Evolutionary conservation across 2,329 filamentous ascomycete genomes (phyloP).

Genomic region (Fusarium keratoplasticum): DNA sequence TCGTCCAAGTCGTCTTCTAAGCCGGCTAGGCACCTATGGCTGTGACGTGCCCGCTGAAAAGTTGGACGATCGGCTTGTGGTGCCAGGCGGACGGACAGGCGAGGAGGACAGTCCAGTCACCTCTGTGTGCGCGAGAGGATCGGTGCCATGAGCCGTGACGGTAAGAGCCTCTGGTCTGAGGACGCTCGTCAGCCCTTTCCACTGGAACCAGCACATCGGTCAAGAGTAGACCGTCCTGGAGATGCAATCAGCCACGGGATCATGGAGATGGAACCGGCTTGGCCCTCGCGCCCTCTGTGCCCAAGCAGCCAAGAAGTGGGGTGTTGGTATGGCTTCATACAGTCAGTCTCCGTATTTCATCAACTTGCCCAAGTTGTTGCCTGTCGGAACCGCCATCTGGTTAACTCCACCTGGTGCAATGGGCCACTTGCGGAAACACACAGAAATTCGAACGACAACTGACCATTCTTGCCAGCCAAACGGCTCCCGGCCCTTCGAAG

Average conservation of each 20-base stretch:
- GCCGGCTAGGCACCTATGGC: constrained; percentile 48
- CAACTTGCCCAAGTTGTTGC: constrained; percentile 42
- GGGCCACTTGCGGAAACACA: constrained; percentile 57
- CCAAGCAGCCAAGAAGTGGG: constrained; percentile 52
- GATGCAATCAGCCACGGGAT: constrained; percentile 46
- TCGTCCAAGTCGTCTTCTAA: constrained; percentile 78
- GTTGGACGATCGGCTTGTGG: constrained; percentile 52
- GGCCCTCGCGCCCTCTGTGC: constrained; percentile 24
- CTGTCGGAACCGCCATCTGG: constrained; percentile 58
- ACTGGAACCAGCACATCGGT: constrained; percentile 72
- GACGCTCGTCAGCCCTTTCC: constrained; percentile 79
- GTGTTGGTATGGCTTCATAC: constrained; percentile 61
- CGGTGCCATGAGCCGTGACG: constrained; percentile 79
- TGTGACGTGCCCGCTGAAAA: constrained; percentile 62
- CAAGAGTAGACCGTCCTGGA: constrained; percentile 53
- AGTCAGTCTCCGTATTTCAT: constrained; percentile 58
- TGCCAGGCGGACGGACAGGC: constrained; percentile 59
- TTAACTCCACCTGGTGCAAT: constrained; percentile 46
- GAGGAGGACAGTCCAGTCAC: constrained; percentile 68
- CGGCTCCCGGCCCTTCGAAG: constrained; percentile 58
- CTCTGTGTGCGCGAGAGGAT: constrained; percentile 64
- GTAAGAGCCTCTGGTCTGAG: constrained; percentile 79
- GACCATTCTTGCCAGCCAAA: constrained; percentile 52
- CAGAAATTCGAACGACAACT: constrained; percentile 57
- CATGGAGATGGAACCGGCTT: constrained; percentile 38